Conservation (phyloP, 2,329 filamentous ascomycete species). For the Colletotrichum echinochloae region DNA sequence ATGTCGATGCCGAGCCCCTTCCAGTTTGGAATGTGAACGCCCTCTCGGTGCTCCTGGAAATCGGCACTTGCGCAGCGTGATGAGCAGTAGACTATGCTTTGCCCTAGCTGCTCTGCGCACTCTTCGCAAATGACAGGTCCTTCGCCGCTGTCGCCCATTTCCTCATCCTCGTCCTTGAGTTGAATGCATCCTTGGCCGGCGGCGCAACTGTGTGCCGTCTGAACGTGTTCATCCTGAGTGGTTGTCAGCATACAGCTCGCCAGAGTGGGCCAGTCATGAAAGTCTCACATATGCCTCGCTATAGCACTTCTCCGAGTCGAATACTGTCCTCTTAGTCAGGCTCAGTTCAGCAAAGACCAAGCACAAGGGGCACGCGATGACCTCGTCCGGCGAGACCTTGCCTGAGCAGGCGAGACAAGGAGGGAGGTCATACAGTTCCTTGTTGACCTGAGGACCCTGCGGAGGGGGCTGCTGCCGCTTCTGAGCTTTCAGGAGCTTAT, state of each 20-base stretch:
- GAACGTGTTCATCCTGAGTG: constrained; percentile 53
- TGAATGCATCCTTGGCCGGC: constrained; percentile 56
- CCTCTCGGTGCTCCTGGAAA: constrained; percentile 54
- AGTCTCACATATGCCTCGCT: constrained; percentile 56
- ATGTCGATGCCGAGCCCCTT: constrained; percentile 44
- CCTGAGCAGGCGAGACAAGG: constrained; percentile 55
- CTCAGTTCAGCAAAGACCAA: constrained; percentile 56
- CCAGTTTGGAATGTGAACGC: constrained; percentile 49
- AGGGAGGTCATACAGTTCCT: constrained; percentile 53
- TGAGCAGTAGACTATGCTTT: constrained; percentile 57
- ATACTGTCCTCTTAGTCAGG: constrained; percentile 54
- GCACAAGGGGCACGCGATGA: constrained; percentile 59
- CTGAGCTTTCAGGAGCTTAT: constrained; percentile 55
- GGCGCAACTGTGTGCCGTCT: constrained; percentile 55
- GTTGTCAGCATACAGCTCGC: constrained; percentile 7
- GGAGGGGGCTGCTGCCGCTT: constrained; percentile 46
- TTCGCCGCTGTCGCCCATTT: constrained; percentile 50
- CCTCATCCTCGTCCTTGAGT: constrained; percentile 53
- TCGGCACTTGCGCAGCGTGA: constrained; percentile 56
- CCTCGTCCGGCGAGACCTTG: constrained; percentile 49
- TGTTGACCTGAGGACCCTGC: constrained; percentile 46
- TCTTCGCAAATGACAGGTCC: constrained; percentile 55
- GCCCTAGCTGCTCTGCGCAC: constrained; percentile 53
- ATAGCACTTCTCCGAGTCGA: constrained; percentile 59
- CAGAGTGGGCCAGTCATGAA: neutral